Conservation (phyloP, 305 asterid genomes). For the Solanum chacoense region DNA sequence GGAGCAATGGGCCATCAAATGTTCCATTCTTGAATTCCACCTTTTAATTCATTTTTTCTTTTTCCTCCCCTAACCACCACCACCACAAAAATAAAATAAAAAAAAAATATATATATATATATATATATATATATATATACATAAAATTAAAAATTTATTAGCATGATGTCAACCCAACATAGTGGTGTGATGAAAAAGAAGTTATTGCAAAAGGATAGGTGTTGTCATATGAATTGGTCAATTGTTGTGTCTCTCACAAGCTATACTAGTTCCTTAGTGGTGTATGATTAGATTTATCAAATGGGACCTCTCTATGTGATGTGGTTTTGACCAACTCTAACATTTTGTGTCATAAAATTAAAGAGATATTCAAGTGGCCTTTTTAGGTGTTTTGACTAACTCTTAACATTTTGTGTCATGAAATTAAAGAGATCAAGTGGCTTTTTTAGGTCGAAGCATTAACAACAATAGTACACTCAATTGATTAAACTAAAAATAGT, state of each 20-base stretch:
- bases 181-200: not conserved
- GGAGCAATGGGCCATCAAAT: not conserved
- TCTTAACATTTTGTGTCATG: not conserved
- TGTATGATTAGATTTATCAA: not conserved
- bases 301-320: not conserved
- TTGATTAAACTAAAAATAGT: not conserved
- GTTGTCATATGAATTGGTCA: not conserved
- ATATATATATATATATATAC: not conserved
- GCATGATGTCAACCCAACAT: not conserved
- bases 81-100: not conserved
- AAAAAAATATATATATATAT: not conserved
- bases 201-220: not conserved
- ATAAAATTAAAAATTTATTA: not conserved
- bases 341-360: not conserved
- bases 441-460: not conserved
- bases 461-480: not conserved
- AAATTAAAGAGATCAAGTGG: not conserved
- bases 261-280: not conserved
- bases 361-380: not conserved
- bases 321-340: not conserved
- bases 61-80: not conserved
- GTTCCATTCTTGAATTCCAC: not conserved
- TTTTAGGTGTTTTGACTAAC: not conserved
- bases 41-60: not conserved
- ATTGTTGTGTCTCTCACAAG: not conserved